Evolutionary conservation across 768 basidiomycete genomes (phyloP), one percentile per base, ranked within the genome.

Genomic region (Boletus huronensis): DNA sequence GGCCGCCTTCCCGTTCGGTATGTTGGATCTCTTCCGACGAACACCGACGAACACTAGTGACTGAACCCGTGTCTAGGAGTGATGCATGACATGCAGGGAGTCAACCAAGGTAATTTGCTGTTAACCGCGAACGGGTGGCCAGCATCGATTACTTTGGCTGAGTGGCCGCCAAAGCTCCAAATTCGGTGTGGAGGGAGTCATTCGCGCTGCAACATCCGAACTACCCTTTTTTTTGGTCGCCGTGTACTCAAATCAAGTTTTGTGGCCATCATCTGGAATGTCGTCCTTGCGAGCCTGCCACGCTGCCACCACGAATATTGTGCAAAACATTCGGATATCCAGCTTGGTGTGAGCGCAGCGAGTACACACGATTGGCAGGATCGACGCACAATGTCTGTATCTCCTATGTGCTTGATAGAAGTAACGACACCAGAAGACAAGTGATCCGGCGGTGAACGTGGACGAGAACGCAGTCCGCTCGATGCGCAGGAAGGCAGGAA

Each of bases 301-400:
- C 3, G 79, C 92, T 88, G 82, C 32, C 85, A 69, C 86, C 90
- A 94, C 14, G 84, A 77, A 70, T 96, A 96, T 92, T 94, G 61
- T 10, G 25, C 45, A 56, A 54, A n/a, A 54, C 21, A 45, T 39
- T 21, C 19, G 40, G 23, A 41, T 56, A 23, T 11, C 29, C 23
- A 17, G 8, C 17, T 26, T 14, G 36, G 29, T 11, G 47, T 50
- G 42, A 47, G 42, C 10, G 8, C 11, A 8, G 13, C 28, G 29
- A 31, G 5, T 10, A 19, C 11, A 48, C 23, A 5, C 17, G 23
- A 36, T 48, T 13, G 11, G 4, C 2, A 13, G 13, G 35, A 16
- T 43, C 6, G 49, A 54, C 83, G 59, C 65, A 86, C 87, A 56
- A 90, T 88, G 60, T 92, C 87, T 23, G 82, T 90, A 52, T 72